phyloP scores from a whole-genome alignment of 2,329 filamentous ascomycete species.

The Taxawa tesnikishii region DNA sequence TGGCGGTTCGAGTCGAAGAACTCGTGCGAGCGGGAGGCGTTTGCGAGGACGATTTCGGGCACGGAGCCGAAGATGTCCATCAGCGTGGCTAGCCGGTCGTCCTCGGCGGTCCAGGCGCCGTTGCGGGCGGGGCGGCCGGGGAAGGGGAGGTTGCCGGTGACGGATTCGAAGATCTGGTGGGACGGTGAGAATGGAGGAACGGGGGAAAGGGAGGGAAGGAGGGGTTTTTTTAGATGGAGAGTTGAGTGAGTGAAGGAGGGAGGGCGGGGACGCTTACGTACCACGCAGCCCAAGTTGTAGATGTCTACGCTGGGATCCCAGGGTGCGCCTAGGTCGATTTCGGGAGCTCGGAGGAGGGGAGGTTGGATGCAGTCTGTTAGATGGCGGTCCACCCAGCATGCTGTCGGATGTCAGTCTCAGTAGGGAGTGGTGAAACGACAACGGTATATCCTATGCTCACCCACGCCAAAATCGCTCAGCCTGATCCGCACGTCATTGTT shows the following conservation, averaged over 20 bases:
- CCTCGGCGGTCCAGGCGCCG: conserved; percentile 7
- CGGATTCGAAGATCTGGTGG: conserved; percentile 12
- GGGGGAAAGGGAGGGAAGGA: too few relatives aligned
- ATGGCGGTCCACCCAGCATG: conserved; percentile 13
- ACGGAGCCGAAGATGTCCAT: conserved; percentile 10
- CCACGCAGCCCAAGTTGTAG: conserved; percentile 15
- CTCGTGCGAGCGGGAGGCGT: conserved; percentile 6
- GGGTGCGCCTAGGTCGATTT: conserved; percentile 14
- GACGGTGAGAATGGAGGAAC: too few relatives aligned
- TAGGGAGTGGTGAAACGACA: too few relatives aligned
- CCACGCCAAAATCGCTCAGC: conserved; percentile 15
- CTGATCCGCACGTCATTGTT: conserved; percentile 9
- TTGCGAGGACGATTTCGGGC: conserved; percentile 8
- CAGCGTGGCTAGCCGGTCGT: conserved; percentile 11
- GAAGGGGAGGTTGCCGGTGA: conserved; percentile 11
- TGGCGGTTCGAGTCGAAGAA: conserved; percentile 8
- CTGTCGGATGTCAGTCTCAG: too few relatives aligned
- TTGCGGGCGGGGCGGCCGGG: conserved; percentile 5
- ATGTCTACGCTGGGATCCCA: conserved; percentile 16
- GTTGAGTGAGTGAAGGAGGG: not conserved
- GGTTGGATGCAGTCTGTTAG: conserved; percentile 15
- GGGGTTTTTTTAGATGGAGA: not conserved
- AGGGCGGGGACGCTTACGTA: too few relatives aligned
- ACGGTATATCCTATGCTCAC: not conserved
- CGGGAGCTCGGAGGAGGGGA: conserved; percentile 16